Base-by-base conservation (phyloP, 192 early-diverging fungal genomes). In the Linnemannia elongata region DNA sequence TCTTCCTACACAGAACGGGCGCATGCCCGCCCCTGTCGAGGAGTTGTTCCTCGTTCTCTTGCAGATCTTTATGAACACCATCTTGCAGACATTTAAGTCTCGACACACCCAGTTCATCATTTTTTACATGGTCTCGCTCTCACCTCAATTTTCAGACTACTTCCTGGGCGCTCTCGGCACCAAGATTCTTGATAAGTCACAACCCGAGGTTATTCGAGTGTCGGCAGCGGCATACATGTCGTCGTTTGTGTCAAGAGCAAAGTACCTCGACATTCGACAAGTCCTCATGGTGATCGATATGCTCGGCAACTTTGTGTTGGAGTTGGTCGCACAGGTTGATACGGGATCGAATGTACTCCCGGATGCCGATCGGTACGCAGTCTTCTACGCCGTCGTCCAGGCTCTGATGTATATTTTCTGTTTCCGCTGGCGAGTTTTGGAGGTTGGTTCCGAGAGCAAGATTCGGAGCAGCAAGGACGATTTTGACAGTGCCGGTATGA, bases 351-450 rank as follows among this genome's bases (percentile, higher is more conserved):
- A 79, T 70, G 55, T 86, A 13, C 1, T 75, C 22, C 82, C 88
- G 12, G 94, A 97, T 66, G 85, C 93, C 13, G 91, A 93, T 60
- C 89, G 92, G 44, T 94, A 96, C 79, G 91, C 92, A 1, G 94
- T 96, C 57, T 98, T 99, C 79, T 99, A 98, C 81, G 91, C 95
- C 4, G 91, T 95, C 15, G 93, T 97, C 5, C 97, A 99, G 77
- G 96, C 97, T 0, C 75, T 96, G n/a, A 87, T 99, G 68, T 99
- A 99, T 83, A 92, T 97, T 18, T 99, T 98, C 78, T 98, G 97
- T 89, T 99, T 98, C 88, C 93, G 97, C 12, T 99, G 98, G 97
- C 93, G 92, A 75, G 93, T 97, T 76, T 83, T 99, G 52, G 91
- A 94, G 39, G 74, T 90, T 69, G 91, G 89, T 0, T 83, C 73